Percentiles rank a stretch among this genome's conserved stretches.
phyloP scores from a whole-genome alignment of 2,329 filamentous ascomycete species.

The Zalaria obscura region DNA sequence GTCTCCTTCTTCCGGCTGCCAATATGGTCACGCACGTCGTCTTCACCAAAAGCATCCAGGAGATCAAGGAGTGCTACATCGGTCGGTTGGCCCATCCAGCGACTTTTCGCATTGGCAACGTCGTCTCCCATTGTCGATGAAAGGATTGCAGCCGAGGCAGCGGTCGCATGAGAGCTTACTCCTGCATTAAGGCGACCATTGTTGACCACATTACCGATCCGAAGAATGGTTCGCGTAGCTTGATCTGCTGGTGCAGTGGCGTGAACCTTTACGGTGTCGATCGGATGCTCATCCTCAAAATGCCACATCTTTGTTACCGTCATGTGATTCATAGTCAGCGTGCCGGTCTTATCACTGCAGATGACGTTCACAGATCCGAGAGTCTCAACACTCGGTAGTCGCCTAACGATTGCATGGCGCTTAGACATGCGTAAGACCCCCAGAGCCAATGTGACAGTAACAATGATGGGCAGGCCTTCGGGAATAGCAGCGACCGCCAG shows the following conservation, averaged over 20 bases:
- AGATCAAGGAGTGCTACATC: conserved; percentile 95
- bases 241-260: conserved; percentile 46
- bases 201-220: conserved; percentile 93
- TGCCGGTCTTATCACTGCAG: conserved; percentile 96
- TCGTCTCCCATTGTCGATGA: conserved; percentile 61
- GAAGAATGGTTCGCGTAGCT: conserved; percentile 65
- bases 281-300: conserved; percentile 50
- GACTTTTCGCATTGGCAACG: conserved; percentile 54
- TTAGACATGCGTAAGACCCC: conserved; percentile 95
- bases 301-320: conserved; percentile 95
- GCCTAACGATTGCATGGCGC: conserved; percentile 85
- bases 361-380: conserved; percentile 99
- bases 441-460: conserved; percentile 87
- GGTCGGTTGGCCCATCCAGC: conserved; percentile 94
- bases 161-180: conserved; percentile 47
- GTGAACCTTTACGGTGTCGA: conserved; percentile 42
- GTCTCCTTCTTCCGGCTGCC: conserved; percentile 74
- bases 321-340: conserved; percentile 96
- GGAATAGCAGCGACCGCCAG: conserved; percentile 92
- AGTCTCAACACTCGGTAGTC: conserved; percentile 93
- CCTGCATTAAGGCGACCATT: conserved; percentile 70
- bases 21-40: conserved; percentile 76
- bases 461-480: conserved; percentile 92
- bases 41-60: conserved; percentile 78
- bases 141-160: conserved; percentile 63